Evolutionary conservation across 2,329 filamentous ascomycete species (phyloP), one percentile per base, ranked within the genome.

Genomic region (Phaeosphaeria sp.): DNA sequence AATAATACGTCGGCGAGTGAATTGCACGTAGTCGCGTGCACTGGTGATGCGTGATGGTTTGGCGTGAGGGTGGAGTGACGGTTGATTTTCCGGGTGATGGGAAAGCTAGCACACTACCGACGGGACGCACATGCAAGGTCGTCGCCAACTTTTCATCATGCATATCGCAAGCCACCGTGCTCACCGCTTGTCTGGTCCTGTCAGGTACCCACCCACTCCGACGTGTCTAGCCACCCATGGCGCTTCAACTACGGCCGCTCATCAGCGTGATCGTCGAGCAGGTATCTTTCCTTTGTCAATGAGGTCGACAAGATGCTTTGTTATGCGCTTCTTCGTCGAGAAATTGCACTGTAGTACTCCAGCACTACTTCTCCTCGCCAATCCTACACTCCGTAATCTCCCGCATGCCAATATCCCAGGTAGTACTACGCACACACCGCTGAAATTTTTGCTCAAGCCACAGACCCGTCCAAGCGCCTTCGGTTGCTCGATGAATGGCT

Each of bases 41-140:
- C 8, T 13, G 30, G 6, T 36, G 30, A 36, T 36, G 30, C 30
- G 30, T 36, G 30, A 36, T 36, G 30, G 30, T 36, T 13, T 7
- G 30, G 30, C 30, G 60, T 66, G 61, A 67, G 60, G 59, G 67
- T 67, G 65, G 63, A 66, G 66, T 67, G 67, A 67, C 11, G 11
- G 61, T 25, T 56, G 51, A 57, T 61, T 68, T 70, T 61, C 65
- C 70, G 70, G 70, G 49, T 33, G 30, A 59, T 40, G 24, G 44
- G 24, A 53, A 44, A 49, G 51, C 33, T 36, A 47, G 51, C 52
- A 47, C 45, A 30, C 33, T 48, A 39, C n/a, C 43, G n/a, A 52
- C 46, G 39, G 27, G 30, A 36, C 15, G 30, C 30, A 36, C 30
- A 36, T 36, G 30, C 30, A 36, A 49, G 47, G 47, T 49, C 13